Percentiles rank a stretch among this genome's conserved stretches.
Evolutionary conservation across 2,329 filamentous ascomycete genomes (phyloP).

Genomic region (Fonsecaea multimorphosa): DNA sequence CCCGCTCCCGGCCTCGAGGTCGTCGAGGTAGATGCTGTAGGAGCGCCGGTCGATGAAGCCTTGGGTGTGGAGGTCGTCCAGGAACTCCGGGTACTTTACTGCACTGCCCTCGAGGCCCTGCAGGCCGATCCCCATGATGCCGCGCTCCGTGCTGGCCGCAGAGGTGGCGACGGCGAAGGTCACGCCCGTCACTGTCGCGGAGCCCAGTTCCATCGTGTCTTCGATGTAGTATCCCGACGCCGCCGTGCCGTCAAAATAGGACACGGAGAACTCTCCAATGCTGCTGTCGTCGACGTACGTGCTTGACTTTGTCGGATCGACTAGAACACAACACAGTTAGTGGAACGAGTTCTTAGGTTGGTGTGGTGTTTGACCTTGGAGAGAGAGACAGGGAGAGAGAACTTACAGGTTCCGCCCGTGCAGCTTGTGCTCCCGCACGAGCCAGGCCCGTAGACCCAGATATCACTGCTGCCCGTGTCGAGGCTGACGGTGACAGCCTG

Average conservation of each 20-base stretch:
- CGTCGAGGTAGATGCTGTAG: slow-evolving; percentile 48
- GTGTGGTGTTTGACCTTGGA: slow-evolving; percentile 24
- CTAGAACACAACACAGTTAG: not conserved
- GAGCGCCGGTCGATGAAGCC: slow-evolving; percentile 57
- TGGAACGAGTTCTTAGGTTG: not conserved
- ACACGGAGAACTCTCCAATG: not conserved
- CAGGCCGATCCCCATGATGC: slow-evolving; percentile 63
- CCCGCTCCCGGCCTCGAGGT: slow-evolving; percentile 66
- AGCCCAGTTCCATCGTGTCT: slow-evolving; percentile 45
- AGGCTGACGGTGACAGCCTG: slow-evolving; percentile 63
- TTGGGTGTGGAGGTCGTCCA: slow-evolving; percentile 67
- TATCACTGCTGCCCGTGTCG: slow-evolving; percentile 67
- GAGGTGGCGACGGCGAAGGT: slow-evolving; percentile 68
- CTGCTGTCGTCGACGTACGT: not conserved
- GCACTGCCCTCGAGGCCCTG: slow-evolving; percentile 37
- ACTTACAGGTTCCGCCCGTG: slow-evolving; percentile 29
- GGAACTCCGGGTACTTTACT: slow-evolving; percentile 62
- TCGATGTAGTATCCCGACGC: slow-evolving; percentile 56
- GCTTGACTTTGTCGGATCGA: slow-evolving; percentile 57
- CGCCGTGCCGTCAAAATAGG: slow-evolving; percentile 67
- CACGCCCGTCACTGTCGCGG: slow-evolving; percentile 64
- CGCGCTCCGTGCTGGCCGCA: slow-evolving; percentile 53
- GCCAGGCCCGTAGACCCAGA: slow-evolving; percentile 59
- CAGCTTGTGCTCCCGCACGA: slow-evolving; percentile 45
- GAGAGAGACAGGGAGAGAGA: too few relatives aligned